Conservation (phyloP, 345 rosid species). For the Passiflora organensis region DNA sequence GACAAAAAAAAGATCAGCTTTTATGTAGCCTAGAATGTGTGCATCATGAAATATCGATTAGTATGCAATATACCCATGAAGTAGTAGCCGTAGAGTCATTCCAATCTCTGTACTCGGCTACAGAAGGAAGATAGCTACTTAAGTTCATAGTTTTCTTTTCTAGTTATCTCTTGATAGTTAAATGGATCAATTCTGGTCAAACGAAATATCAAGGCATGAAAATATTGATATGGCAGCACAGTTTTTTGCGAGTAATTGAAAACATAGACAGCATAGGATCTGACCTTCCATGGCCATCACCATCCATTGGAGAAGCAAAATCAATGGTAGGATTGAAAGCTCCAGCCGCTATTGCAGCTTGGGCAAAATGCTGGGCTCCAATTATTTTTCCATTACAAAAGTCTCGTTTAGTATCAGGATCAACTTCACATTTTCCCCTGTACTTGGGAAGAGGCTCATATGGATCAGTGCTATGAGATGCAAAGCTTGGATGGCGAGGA, state of each 20-base stretch:
- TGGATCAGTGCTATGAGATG: constrained; percentile 53
- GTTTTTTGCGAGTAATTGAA: background rate
- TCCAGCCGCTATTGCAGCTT: constrained; percentile 93
- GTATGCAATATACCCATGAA: too few species aligned
- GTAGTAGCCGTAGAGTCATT: too few species aligned
- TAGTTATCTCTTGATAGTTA: too few species aligned
- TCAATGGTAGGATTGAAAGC: constrained; percentile 79
- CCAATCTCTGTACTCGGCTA: too few species aligned
- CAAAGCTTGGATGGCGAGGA: constrained; percentile 93
- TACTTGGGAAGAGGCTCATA: constrained; percentile 82
- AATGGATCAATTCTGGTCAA: too few species aligned
- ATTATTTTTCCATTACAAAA: constrained; percentile 95
- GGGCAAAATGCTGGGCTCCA: constrained; percentile 99
- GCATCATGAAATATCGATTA: too few species aligned
- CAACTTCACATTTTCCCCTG: constrained; percentile 91
- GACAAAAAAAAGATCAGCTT: too few species aligned
- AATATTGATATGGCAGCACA: too few species aligned
- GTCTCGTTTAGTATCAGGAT: constrained; percentile 53
- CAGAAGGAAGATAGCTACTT: too few species aligned
- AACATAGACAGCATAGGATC: constrained; percentile 9
- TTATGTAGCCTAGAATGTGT: too few species aligned
- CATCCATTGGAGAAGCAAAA: constrained; percentile 97
- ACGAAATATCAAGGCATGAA: too few species aligned
- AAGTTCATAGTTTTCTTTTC: too few species aligned
- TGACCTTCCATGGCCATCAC: constrained; percentile 99